phyloP scores from a whole-genome alignment of 2,329 filamentous ascomycete genomes.

The Xylaria sp. region DNA sequence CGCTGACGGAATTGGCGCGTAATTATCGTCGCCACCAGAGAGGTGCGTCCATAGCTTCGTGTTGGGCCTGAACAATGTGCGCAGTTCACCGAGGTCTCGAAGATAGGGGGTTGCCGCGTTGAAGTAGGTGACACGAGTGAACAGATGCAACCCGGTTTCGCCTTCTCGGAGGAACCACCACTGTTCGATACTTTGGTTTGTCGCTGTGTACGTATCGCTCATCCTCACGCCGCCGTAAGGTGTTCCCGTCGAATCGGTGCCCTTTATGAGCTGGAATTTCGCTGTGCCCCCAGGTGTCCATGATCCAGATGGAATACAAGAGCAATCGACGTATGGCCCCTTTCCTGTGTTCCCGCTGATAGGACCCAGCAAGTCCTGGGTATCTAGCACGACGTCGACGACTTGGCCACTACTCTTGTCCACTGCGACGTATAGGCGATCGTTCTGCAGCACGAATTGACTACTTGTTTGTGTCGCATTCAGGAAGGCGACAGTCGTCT shows the following conservation, averaged over 20 bases:
- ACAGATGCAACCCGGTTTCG: slow-evolving; percentile 71
- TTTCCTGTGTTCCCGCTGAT: slow-evolving; percentile 55
- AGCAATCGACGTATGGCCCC: slow-evolving; percentile 71
- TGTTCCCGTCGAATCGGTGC: slow-evolving; percentile 52
- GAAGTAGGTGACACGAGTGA: slow-evolving; percentile 67
- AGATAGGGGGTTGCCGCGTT: slow-evolving; percentile 66
- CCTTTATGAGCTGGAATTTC: slow-evolving; percentile 61
- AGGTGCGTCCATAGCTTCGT: slow-evolving; percentile 71
- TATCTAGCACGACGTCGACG: slow-evolving; percentile 51
- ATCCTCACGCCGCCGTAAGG: slow-evolving; percentile 69
- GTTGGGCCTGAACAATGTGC: slow-evolving; percentile 70
- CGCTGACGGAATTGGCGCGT: slow-evolving; percentile 62
- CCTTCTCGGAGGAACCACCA: slow-evolving; percentile 73
- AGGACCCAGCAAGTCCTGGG: slow-evolving; percentile 63
- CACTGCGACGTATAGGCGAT: slow-evolving; percentile 47
- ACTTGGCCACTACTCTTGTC: slow-evolving; percentile 52
- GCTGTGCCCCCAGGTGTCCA: slow-evolving; percentile 68
- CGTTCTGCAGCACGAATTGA: slow-evolving; percentile 36
- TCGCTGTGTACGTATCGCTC: slow-evolving; percentile 67
- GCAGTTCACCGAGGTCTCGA: slow-evolving; percentile 68
- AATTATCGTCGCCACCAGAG: slow-evolving; percentile 64
- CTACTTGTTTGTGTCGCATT: slow-evolving; percentile 26
- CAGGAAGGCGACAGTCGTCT: slow-evolving; percentile 29
- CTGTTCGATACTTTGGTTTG: slow-evolving; percentile 69
- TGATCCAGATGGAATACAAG: slow-evolving; percentile 66